phyloP scores from a whole-genome alignment of 768 basidiomycete genomes.

The Panaeolus cyanescens region DNA sequence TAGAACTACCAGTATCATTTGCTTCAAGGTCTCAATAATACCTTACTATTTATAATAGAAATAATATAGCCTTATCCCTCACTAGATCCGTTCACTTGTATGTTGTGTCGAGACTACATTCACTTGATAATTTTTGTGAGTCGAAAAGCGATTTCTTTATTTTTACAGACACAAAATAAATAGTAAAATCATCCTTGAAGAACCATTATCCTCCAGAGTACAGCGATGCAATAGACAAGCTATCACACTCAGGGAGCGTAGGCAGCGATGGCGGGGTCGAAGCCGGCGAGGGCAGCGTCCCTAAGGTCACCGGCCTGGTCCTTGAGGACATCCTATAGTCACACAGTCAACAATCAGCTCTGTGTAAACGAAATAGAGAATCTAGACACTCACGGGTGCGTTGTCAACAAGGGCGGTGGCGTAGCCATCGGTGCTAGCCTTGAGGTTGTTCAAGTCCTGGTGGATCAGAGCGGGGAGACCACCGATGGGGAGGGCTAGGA shows the following conservation, averaged over 20 bases:
- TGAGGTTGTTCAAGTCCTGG: slow-evolving; percentile 27
- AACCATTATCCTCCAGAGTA: neutral
- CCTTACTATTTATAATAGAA: too few relatives aligned
- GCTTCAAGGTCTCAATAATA: too few relatives aligned
- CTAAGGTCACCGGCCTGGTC: slow-evolving; percentile 15
- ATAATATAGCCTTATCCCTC: too few relatives aligned
- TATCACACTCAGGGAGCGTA: slow-evolving; percentile 12
- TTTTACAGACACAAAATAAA: too few relatives aligned
- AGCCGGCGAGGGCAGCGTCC: slow-evolving; percentile 19
- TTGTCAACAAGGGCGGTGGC: slow-evolving; percentile 22
- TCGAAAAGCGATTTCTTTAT: too few relatives aligned
- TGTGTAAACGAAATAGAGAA: neutral
- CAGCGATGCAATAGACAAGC: too few relatives aligned
- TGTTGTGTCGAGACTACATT: too few relatives aligned
- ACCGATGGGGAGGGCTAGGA: slow-evolving; percentile 25
- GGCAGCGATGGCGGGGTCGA: slow-evolving; percentile 27
- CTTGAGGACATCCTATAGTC: slow-evolving; percentile 22
- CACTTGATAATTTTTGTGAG: too few relatives aligned
- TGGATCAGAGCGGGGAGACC: slow-evolving; percentile 29
- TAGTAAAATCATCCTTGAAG: too few relatives aligned
- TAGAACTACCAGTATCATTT: too few relatives aligned
- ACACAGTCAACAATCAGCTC: neutral
- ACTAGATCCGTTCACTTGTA: too few relatives aligned
- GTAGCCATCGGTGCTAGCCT: slow-evolving; percentile 19
- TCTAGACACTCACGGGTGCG: slow-evolving; percentile 23